Evolutionary conservation across 306 rosid species (phyloP).

Genomic region (Cucurbita argyrosperma): DNA sequence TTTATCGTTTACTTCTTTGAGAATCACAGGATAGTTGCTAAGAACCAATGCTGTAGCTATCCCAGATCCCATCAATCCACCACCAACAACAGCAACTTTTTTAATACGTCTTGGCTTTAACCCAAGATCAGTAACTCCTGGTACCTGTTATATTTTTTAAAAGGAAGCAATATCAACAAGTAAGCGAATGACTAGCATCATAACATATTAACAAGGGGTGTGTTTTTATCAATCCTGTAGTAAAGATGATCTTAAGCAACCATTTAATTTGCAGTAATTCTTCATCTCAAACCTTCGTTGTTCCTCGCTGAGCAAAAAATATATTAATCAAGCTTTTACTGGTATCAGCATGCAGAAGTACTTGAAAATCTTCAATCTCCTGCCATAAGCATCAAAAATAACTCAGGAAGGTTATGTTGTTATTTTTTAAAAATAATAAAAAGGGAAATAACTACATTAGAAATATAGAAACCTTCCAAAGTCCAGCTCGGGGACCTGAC

Average conservation of each 20-base stretch:
- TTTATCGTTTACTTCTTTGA: constrained; percentile 81
- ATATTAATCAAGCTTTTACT: constrained; percentile 69
- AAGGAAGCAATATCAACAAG: neutral
- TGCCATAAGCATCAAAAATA: constrained; percentile 28
- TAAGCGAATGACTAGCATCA: neutral
- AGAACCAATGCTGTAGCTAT: constrained; percentile 77
- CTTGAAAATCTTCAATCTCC: constrained; percentile 73
- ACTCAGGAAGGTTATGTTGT: neutral
- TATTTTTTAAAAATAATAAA: neutral
- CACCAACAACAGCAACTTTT: constrained; percentile 86
- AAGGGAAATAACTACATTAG: constrained; percentile 2
- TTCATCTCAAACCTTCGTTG: constrained; percentile 59
- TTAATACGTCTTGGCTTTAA: constrained; percentile 59
- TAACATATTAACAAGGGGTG: neutral
- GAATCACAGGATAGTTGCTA: constrained; percentile 59
- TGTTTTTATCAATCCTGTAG: neutral
- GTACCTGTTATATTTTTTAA: constrained; percentile 37
- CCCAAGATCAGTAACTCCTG: constrained; percentile 79
- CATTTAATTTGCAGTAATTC: neutral
- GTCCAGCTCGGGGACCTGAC: constrained; percentile 81
- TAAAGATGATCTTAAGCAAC: neutral
- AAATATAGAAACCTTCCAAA: constrained; percentile 53
- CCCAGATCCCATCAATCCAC: constrained; percentile 98
- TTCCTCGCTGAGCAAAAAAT: constrained; percentile 86
- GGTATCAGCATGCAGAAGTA: constrained; percentile 43